A percentile compares a stretch with the other conserved stretches of the same genome.
phyloP scores from a whole-genome alignment of 2,329 filamentous ascomycete genomes.

The Xylariaceae sp. region DNA sequence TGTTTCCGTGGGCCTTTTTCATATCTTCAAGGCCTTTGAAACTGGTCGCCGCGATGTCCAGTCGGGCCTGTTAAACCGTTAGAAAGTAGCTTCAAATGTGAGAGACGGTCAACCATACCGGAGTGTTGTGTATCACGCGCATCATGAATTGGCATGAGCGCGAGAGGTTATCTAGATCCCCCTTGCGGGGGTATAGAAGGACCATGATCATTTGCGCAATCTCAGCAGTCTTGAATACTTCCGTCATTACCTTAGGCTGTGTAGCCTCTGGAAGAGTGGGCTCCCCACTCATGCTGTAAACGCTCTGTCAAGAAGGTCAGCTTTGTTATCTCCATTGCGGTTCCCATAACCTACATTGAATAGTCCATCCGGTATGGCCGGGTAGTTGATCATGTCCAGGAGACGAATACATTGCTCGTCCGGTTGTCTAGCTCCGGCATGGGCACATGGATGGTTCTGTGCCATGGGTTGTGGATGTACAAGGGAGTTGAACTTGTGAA shows the following conservation, averaged over 20 bases:
- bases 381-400: slow-evolving; percentile 12
- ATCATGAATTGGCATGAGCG: slow-evolving; percentile 17
- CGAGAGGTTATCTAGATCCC: slow-evolving; percentile 17
- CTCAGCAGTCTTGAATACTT: slow-evolving; percentile 13
- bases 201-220: slow-evolving; percentile 11
- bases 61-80: slow-evolving; percentile 13
- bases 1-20: no score
- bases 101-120: slow-evolving; percentile 12
- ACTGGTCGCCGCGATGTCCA: background rate
- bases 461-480: slow-evolving; percentile 5
- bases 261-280: background rate
- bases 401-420: background rate
- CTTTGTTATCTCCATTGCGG: no score
- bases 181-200: slow-evolving; percentile 9
- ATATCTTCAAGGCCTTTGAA: no score
- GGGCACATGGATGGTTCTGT: slow-evolving; percentile 7
- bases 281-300: no score
- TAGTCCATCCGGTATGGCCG: slow-evolving; percentile 2
- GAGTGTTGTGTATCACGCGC: slow-evolving; percentile 3
- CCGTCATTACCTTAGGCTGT: slow-evolving; percentile 10
- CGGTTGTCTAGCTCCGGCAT: background rate
- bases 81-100: slow-evolving; percentile 2
- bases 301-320: no score
- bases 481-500: slow-evolving; percentile 16
- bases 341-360: slow-evolving; percentile 6